Evolutionary conservation across 257 asterid species (phyloP).

Genomic region (Capsicum pubescens): DNA sequence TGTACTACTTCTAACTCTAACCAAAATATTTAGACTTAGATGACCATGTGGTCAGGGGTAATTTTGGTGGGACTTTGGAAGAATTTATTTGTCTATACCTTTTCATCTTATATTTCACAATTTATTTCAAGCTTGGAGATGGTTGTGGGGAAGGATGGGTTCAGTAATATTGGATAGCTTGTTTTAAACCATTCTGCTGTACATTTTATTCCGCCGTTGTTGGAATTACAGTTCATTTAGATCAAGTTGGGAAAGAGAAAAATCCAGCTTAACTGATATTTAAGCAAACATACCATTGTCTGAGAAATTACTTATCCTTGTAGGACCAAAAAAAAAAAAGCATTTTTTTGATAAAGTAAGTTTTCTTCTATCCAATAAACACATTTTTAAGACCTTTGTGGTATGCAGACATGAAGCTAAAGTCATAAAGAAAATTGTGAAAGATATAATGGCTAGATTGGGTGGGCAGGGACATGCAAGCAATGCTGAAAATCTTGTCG

Average conservation of each 20-base stretch:
- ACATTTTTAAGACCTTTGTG: background rate
- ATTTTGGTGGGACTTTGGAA: too few relatives aligned
- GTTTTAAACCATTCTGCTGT: background rate
- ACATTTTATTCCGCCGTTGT: background rate
- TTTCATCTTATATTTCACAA: too few relatives aligned
- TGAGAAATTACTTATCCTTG: background rate
- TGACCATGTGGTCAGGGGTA: too few relatives aligned
- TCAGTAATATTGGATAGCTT: background rate
- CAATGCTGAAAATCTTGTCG: background rate
- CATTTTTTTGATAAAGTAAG: background rate
- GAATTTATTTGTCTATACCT: too few relatives aligned
- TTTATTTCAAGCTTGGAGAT: too few relatives aligned
- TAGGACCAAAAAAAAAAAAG: too few relatives aligned
- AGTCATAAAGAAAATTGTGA: background rate
- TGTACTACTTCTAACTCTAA: too few relatives aligned
- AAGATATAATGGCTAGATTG: background rate
- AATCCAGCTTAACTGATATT: background rate
- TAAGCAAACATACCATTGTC: too few relatives aligned
- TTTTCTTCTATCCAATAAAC: too few relatives aligned
- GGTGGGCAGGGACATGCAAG: background rate
- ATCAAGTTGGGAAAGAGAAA: background rate
- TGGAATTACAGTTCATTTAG: background rate
- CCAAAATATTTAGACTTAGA: too few relatives aligned
- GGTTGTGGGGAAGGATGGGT: background rate
- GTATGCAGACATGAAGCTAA: background rate